phyloP scores from a whole-genome alignment of 1,284 basidiomycete species.

The Ceratobasidium papillatum region DNA sequence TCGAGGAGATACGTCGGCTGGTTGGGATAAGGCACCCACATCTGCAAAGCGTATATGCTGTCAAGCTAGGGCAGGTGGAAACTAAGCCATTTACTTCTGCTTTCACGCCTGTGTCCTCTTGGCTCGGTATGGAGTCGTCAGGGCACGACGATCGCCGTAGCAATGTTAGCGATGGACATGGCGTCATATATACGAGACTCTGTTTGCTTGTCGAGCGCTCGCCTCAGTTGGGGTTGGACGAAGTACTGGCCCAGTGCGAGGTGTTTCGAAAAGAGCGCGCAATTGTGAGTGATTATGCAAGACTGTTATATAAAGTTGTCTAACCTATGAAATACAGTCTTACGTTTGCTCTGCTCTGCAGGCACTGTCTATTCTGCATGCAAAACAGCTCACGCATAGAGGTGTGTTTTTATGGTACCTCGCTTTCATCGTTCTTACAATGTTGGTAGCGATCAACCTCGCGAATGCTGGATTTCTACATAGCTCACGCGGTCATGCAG shows the following conservation, averaged over 20 bases:
- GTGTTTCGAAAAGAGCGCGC: slow-evolving; percentile 30
- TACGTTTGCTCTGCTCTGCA: slow-evolving; percentile 34
- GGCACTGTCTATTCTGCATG: slow-evolving; percentile 25
- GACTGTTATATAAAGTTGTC: neutral
- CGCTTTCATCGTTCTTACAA: neutral
- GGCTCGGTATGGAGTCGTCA: neutral
- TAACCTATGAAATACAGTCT: neutral
- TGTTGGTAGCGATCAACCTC: slow-evolving; percentile 27
- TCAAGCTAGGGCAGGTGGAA: slow-evolving; percentile 16
- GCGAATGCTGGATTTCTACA: slow-evolving; percentile 36
- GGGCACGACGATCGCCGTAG: slow-evolving; percentile 16
- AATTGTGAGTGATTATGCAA: slow-evolving; percentile 7
- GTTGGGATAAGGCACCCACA: slow-evolving; percentile 20
- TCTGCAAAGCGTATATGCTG: slow-evolving; percentile 32
- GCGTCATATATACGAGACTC: slow-evolving; percentile 20
- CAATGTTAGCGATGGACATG: slow-evolving; percentile 10
- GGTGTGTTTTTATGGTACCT: neutral
- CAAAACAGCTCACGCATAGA: slow-evolving; percentile 40
- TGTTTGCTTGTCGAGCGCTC: slow-evolving; percentile 38
- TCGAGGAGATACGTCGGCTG: slow-evolving; percentile 23
- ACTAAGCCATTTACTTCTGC: slow-evolving; percentile 7
- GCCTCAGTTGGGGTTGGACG: slow-evolving; percentile 30
- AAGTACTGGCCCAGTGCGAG: slow-evolving; percentile 37
- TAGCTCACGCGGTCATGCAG: slow-evolving; percentile 33
- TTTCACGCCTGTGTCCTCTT: slow-evolving; percentile 9